phyloP scores from a whole-genome alignment of 257 asterid genomes.

The Ilex aquifolium region DNA sequence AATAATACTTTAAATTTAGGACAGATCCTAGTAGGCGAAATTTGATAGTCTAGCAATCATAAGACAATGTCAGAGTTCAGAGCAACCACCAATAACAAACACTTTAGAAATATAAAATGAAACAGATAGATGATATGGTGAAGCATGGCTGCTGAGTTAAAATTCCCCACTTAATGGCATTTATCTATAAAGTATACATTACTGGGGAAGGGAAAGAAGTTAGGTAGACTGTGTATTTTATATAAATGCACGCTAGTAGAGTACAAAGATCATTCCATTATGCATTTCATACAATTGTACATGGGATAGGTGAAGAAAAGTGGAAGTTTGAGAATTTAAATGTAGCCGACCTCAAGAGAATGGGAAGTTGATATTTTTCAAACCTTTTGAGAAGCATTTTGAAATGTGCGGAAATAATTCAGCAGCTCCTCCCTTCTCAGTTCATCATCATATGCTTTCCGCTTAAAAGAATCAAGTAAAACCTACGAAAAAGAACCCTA shows the following conservation, averaged over 20 bases:
- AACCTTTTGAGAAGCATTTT: conserved; percentile 71
- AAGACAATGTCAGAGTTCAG: no score
- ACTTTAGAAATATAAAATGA: no score
- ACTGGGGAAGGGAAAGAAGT: background rate
- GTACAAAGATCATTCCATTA: background rate
- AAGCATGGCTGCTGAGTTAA: no score
- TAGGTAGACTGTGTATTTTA: background rate
- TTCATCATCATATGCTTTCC: conserved; percentile 85
- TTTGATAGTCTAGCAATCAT: no score
- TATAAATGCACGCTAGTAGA: background rate
- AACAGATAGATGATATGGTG: no score
- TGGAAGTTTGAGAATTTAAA: background rate
- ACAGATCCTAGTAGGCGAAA: no score
- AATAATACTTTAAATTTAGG: no score
- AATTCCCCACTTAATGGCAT: no score
- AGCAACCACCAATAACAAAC: no score
- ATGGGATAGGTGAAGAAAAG: background rate
- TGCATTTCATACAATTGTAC: background rate
- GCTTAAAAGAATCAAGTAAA: conserved; percentile 72
- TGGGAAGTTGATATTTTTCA: conserved; percentile 13
- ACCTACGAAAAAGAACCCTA: conserved; percentile 40
- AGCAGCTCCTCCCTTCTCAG: conserved; percentile 88
- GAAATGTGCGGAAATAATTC: conserved; percentile 68
- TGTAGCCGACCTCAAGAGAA: background rate
- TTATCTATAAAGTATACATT: no score